phyloP scores from a whole-genome alignment of 192 early-diverging fungal genomes.

The Coemansia sp. region DNA sequence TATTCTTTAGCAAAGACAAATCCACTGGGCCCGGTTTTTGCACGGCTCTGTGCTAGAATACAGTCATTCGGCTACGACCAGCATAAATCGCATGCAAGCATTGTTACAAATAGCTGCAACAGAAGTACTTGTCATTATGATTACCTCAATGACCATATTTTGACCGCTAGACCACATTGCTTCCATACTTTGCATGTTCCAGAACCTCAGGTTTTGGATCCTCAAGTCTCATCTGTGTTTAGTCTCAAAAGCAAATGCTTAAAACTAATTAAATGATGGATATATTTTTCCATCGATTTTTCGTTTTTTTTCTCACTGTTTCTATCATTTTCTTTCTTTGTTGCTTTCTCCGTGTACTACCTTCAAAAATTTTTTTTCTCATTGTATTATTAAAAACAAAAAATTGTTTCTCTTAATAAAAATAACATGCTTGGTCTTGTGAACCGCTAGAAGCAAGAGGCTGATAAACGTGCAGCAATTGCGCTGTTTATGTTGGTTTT shows the following conservation, averaged over 20 bases:
- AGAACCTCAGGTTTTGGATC: conserved; percentile 25
- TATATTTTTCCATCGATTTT: too few species aligned
- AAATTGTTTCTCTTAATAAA: background rate
- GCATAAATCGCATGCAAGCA: too few species aligned
- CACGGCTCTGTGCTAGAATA: conserved; percentile 2
- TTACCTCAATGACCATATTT: background rate
- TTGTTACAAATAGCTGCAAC: background rate
- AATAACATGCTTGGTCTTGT: background rate
- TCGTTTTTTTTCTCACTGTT: too few species aligned
- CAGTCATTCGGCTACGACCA: background rate
- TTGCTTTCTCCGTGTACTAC: too few species aligned
- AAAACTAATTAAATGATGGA: too few species aligned
- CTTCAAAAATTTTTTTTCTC: background rate
- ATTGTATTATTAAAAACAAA: background rate
- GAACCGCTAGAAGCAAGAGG: background rate
- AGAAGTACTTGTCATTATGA: background rate
- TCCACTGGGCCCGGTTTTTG: conserved; percentile 11
- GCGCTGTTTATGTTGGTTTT: background rate
- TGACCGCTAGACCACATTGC: background rate
- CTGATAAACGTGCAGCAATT: background rate
- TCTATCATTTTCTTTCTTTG: too few species aligned
- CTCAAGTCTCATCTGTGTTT: too few species aligned
- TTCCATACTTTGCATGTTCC: background rate
- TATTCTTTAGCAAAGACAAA: background rate
- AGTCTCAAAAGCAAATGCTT: too few species aligned